Percentiles rank a stretch among this genome's conserved stretches.
These are phyloP conservation scores for Senna siamea DNA, from an alignment of 306 rosid genomes.

Conservation along the genomic window DNA sequence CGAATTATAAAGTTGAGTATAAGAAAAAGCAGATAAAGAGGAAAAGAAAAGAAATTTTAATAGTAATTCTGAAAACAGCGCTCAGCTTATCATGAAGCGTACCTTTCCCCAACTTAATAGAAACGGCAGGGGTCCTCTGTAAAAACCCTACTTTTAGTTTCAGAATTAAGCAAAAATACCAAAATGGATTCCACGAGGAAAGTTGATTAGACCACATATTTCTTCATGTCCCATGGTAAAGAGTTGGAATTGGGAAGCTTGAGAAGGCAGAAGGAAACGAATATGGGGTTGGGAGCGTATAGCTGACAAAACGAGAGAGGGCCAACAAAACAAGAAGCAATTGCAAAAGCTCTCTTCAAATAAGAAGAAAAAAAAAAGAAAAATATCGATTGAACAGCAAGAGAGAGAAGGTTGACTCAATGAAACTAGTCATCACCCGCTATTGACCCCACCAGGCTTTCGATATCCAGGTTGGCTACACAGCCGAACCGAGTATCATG, in stretches of 20 bases:
- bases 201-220: slow-evolving; percentile 29
- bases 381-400: not conserved
- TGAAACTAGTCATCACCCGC: slow-evolving; percentile 41
- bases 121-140: slow-evolving; percentile 26
- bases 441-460: slow-evolving; percentile 37
- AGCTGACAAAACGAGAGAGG: slow-evolving; percentile 1
- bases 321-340: not conserved
- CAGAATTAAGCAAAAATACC: slow-evolving; percentile 31
- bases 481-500: not conserved
- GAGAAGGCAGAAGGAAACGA: not conserved
- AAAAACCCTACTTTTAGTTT: slow-evolving; percentile 36
- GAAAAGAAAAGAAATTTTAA: not conserved
- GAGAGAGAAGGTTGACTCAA: slow-evolving; percentile 52
- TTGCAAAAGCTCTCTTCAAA: too few relatives aligned
- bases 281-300: slow-evolving; percentile 26
- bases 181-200: not conserved
- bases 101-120: slow-evolving; percentile 35
- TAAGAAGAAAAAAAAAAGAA: too few relatives aligned
- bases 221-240: slow-evolving; percentile 41
- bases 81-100: slow-evolving; percentile 7
- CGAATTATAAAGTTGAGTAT: not conserved
- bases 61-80: not conserved
- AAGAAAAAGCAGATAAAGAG: not conserved
- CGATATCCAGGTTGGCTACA: slow-evolving; percentile 37
- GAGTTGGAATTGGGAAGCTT: slow-evolving; percentile 27